A percentile compares a stretch with the other conserved stretches of the same genome.
These are phyloP conservation scores for Athelia sp. DNA, from an alignment of 1,284 basidiomycete species.

Conservation along the genomic window DNA sequence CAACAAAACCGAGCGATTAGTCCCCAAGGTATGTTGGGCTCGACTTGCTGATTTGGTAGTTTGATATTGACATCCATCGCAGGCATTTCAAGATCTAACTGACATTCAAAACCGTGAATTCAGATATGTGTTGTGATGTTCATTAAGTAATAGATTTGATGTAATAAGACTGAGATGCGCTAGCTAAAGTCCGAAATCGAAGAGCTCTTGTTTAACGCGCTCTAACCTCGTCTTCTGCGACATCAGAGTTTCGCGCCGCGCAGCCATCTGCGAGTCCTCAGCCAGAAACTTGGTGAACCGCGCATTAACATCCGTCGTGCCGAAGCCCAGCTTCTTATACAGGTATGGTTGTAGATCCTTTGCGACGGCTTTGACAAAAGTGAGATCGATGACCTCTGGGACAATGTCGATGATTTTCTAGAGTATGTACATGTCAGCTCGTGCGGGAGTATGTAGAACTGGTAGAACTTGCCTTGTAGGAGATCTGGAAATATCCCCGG, in stretches of 20 bases:
- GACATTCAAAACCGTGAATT: conserved; percentile 58
- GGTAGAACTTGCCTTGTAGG: conserved; percentile 39
- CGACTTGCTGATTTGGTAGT: conserved; percentile 14
- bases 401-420: conserved; percentile 47
- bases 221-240: conserved; percentile 24
- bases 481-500: conserved; percentile 44
- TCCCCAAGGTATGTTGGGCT: conserved; percentile 50
- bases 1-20: conserved; percentile 21
- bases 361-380: conserved; percentile 34
- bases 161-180: too few relatives aligned
- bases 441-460: too few relatives aligned
- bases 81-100: conserved; percentile 67
- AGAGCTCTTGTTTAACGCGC: background rate
- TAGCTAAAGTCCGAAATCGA: background rate
- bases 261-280: conserved; percentile 34
- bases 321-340: conserved; percentile 34
- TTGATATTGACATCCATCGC: conserved; percentile 2
- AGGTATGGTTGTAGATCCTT: conserved; percentile 30
- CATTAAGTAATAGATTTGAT: conserved; percentile 18
- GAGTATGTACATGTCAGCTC: too few relatives aligned
- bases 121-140: conserved; percentile 49
- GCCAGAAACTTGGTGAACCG: conserved; percentile 34
- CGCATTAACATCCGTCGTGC: conserved; percentile 25
- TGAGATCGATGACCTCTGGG: conserved; percentile 38
- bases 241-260: conserved; percentile 29